These are phyloP conservation scores for Candida alai DNA, from an alignment of 805 yeast species.

Conservation along the genomic window DNA sequence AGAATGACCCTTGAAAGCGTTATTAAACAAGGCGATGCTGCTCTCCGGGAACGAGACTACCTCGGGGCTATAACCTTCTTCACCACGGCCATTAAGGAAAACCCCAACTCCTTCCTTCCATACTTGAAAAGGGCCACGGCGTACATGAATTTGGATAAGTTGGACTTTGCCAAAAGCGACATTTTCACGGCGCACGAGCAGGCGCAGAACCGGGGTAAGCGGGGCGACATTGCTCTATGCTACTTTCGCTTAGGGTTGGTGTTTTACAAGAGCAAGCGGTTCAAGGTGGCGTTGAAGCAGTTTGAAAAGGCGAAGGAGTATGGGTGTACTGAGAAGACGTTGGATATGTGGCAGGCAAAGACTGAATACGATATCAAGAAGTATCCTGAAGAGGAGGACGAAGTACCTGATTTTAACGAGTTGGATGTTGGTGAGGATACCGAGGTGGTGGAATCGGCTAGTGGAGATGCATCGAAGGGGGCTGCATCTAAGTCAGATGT, in stretches of 20 bases:
- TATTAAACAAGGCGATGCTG: constrained; percentile 34
- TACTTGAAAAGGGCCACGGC: constrained; percentile 47
- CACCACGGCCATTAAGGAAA: constrained; percentile 36
- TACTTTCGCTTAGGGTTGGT: constrained; percentile 47
- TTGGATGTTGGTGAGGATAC: constrained; percentile 2
- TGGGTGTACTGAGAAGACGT: constrained; percentile 43
- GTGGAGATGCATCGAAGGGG: not conserved
- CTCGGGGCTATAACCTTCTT: constrained; percentile 41
- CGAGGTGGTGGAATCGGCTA: not conserved
- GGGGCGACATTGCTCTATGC: constrained; percentile 44
- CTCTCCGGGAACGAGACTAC: constrained; percentile 31
- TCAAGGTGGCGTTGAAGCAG: constrained; percentile 35
- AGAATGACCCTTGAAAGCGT: constrained; percentile 39
- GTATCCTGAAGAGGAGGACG: constrained; percentile 15
- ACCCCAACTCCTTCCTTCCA: constrained; percentile 45
- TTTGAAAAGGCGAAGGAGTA: constrained; percentile 40
- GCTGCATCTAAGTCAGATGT: not conserved
- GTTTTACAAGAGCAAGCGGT: constrained; percentile 42
- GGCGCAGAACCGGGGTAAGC: constrained; percentile 45
- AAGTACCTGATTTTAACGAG: constrained; percentile 9
- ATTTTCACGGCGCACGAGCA: constrained; percentile 41
- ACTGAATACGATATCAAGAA: constrained; percentile 27
- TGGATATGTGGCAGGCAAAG: constrained; percentile 46
- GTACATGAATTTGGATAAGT: constrained; percentile 43
- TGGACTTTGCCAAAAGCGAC: constrained; percentile 46